A percentile compares a stretch with the other conserved stretches of the same genome.
These are phyloP conservation scores for Pyrenophora graminea DNA, from an alignment of 2,329 filamentous ascomycete genomes.

Conservation along the genomic window DNA sequence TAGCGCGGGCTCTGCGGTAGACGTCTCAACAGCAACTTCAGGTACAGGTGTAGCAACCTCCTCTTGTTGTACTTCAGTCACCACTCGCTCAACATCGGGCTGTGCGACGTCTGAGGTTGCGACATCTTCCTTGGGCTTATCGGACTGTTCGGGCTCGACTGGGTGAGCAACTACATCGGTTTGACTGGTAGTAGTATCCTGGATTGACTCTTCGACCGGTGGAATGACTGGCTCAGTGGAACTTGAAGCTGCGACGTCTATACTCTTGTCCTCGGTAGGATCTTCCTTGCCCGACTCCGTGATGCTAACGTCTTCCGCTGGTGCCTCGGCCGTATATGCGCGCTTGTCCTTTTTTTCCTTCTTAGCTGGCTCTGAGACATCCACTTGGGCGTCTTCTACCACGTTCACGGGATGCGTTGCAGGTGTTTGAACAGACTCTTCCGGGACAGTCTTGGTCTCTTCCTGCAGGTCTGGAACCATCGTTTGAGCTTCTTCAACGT, in stretches of 20 bases:
- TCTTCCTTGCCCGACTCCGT: constrained; percentile 1
- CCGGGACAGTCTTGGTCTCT: not conserved
- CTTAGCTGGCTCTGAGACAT: constrained; percentile 16
- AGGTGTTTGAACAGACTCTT: not conserved
- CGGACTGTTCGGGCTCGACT: not conserved
- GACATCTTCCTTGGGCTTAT: not conserved
- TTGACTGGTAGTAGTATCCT: not conserved
- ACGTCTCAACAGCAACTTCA: not conserved
- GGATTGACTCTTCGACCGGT: not conserved
- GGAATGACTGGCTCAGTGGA: not conserved
- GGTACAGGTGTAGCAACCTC: not conserved
- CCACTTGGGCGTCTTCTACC: constrained; percentile 8
- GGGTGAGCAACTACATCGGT: not conserved
- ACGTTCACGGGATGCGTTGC: not conserved
- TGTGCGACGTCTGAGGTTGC: not conserved
- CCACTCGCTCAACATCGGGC: not conserved
- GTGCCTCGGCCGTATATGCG: constrained; percentile 19
- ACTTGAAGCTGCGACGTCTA: not conserved
- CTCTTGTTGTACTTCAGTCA: not conserved
- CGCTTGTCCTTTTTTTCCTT: constrained; percentile 32
- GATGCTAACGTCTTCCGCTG: constrained; percentile 4
- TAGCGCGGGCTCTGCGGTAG: not conserved
- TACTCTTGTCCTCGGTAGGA: not conserved
- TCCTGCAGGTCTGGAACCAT: not conserved
- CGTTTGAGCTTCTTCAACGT: not conserved